Percentiles rank a stretch among this genome's conserved stretches.
Evolutionary conservation across 345 rosid genomes (phyloP).

Genomic region (Carallia pectinifolia): DNA sequence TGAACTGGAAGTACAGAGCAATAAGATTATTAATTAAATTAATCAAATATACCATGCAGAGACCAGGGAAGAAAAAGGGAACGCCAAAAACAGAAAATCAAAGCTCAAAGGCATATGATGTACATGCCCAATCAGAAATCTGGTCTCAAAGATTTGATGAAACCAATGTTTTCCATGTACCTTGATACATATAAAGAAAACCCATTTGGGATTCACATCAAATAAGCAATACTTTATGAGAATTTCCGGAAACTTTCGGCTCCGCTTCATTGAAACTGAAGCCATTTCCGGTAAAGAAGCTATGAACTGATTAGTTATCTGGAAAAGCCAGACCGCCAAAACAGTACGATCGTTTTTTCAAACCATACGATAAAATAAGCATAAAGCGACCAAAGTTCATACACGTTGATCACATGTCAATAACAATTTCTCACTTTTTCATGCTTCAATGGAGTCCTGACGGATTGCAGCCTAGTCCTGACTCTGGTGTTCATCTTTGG

Average conservation of each 20-base stretch:
- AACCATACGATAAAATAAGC: conserved; percentile 5
- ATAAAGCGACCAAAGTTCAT: conserved; percentile 11
- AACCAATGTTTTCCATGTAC: background rate
- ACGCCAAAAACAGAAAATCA: background rate
- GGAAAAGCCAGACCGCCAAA: background rate
- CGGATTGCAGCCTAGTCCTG: conserved; percentile 30
- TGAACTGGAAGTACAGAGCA: background rate
- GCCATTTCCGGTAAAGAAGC: conserved; percentile 22
- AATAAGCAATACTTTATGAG: conserved; percentile 7
- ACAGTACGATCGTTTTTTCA: conserved; percentile 25
- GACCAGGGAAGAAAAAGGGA: background rate
- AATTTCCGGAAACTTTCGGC: conserved; percentile 22
- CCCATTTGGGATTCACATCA: conserved; percentile 22
- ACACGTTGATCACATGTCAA: conserved; percentile 21
- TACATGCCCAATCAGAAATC: background rate
- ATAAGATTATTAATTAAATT: background rate
- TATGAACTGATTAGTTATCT: background rate
- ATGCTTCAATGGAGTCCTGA: conserved; percentile 34
- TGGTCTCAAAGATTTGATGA: background rate
- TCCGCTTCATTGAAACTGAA: conserved; percentile 26
- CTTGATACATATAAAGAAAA: conserved; percentile 3
- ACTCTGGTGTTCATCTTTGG: conserved; percentile 37
- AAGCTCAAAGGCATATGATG: background rate
- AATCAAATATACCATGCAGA: background rate
- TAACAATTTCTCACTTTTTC: conserved; percentile 37